Base-by-base conservation (phyloP, 352 stramenopile genomes). In the Blastocystis sp. region DNA sequence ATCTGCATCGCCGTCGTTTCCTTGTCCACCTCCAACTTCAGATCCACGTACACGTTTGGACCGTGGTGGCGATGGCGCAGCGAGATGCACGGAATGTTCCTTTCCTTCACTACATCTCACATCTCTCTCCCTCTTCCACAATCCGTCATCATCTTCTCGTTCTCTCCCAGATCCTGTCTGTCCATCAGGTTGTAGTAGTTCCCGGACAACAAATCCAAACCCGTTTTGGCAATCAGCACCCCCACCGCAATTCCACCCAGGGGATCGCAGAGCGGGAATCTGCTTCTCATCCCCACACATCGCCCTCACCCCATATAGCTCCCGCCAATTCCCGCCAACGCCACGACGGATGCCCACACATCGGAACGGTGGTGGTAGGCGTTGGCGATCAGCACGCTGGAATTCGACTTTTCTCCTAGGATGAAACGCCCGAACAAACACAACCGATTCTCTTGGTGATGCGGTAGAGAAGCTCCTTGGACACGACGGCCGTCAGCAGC, bases 161-260 rank as follows among this genome's bases (percentile, higher is more conserved):
- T 79, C 23, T 79, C 69, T 7, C 19, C 38, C 69, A 79, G 40
- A 34, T 79, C 69, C 56, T 79, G 69, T 64, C 69, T 14, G 40
- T 79, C 69, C 69, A 79, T 79, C 43, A 79, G n/a, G 40, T 79
- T 79, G 48, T 79, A 79, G 69, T 79, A 79, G 52, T 79, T 79
- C 21, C 69, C 69, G 28, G 40, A 62, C 19, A 79, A 41, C 43
- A 79, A 28, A 61, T 79, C 69, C 7, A 79, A 43, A 38, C 69
- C 69, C 28, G 69, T 79, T 34, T 79, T 79, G 7, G 69, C 69
- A 61, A 79, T 79, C 69, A 79, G 62, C 60, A 64, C 69, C 21
- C 69, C 69, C 19, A 79, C 69, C n/a, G 69, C 69, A 19, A 79
- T 64, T 60, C 69, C 69, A 61, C 69, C 69, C 40, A 79, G 40